Evolutionary conservation across 1,284 basidiomycete species (phyloP).

Genomic region (Xerocomus minutiporus): DNA sequence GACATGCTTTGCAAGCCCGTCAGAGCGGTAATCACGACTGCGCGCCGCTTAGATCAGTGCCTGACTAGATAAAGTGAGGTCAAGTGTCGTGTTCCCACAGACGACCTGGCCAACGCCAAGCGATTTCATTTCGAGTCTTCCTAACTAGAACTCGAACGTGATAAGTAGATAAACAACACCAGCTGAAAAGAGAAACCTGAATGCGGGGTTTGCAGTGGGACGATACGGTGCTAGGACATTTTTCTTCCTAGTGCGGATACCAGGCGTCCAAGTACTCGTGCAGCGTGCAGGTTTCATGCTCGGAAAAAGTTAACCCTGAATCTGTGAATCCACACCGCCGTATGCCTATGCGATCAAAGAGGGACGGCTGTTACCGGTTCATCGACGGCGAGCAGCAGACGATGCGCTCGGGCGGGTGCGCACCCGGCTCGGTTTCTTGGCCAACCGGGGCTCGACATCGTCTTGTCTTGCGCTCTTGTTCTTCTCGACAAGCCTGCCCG

Average conservation of each 20-base stretch:
- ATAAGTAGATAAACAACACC: constrained; percentile 20
- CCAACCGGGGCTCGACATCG: constrained; percentile 25
- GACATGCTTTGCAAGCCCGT: constrained; percentile 23
- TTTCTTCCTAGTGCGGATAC: constrained; percentile 1
- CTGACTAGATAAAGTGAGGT: constrained; percentile 27
- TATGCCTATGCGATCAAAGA: constrained; percentile 6
- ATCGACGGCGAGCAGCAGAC: constrained; percentile 27
- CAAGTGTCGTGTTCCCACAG: constrained; percentile 23
- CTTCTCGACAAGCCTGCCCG: constrained; percentile 24
- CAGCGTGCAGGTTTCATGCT: constrained; percentile 6
- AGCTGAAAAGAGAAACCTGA: constrained; percentile 6
- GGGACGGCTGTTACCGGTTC: constrained; percentile 26
- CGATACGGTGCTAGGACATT: not conserved
- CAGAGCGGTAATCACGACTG: constrained; percentile 25
- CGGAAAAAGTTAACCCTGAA: constrained; percentile 20
- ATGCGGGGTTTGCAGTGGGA: constrained; percentile 8
- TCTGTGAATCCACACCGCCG: constrained; percentile 8
- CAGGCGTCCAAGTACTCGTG: not conserved
- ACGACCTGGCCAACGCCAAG: constrained; percentile 7
- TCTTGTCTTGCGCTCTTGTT: constrained; percentile 17
- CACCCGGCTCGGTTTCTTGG: constrained; percentile 29
- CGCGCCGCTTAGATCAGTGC: constrained; percentile 29
- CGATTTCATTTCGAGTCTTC: constrained; percentile 25
- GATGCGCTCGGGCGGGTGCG: constrained; percentile 22
- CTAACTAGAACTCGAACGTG: constrained; percentile 12